Conservation (phyloP, 768 basidiomycete genomes). For the Macrolepiota dolichaula region DNA sequence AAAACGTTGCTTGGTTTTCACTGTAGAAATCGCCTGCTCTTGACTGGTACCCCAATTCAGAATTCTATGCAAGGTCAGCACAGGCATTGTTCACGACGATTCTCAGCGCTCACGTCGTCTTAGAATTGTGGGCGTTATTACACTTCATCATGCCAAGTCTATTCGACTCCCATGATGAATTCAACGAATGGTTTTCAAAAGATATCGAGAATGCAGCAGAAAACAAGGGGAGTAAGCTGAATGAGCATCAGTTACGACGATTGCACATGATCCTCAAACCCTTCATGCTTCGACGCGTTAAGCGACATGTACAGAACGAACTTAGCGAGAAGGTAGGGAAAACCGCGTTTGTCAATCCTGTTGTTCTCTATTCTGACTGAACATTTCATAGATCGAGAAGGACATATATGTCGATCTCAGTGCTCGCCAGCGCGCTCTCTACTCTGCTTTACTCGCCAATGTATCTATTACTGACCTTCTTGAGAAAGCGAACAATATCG, state of each 20-base stretch:
- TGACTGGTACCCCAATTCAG: constrained; percentile 98
- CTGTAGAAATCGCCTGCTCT: constrained; percentile 88
- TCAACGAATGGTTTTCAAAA: constrained; percentile 99
- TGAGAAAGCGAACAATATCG: constrained; percentile 87
- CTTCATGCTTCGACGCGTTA: constrained; percentile 97
- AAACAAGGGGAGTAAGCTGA: constrained; percentile 87
- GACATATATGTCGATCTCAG: constrained; percentile 95
- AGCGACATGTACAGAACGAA: constrained; percentile 99
- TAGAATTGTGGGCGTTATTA: constrained; percentile 96
- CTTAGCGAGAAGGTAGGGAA: constrained; percentile 88
- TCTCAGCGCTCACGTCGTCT: constrained; percentile 8
- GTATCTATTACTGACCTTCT: constrained; percentile 94
- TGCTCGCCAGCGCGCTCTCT: constrained; percentile 86
- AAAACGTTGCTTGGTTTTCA: constrained; percentile 95
- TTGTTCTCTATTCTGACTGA: neutral
- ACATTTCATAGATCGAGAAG: constrained; percentile 76
- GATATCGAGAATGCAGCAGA: constrained; percentile 95
- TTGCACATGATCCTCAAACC: constrained; percentile 99
- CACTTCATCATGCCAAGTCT: constrained; percentile 99
- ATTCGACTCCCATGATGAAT: constrained; percentile 99
- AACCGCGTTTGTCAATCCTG: neutral
- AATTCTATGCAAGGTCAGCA: constrained; percentile 96
- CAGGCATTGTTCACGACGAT: neutral
- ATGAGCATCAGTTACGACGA: constrained; percentile 91
- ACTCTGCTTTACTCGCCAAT: constrained; percentile 85